A percentile compares a stretch with the other conserved stretches of the same genome.
These are phyloP conservation scores for Penicillium capsulatum DNA, from an alignment of 2,329 filamentous ascomycete genomes.

Conservation along the genomic window DNA sequence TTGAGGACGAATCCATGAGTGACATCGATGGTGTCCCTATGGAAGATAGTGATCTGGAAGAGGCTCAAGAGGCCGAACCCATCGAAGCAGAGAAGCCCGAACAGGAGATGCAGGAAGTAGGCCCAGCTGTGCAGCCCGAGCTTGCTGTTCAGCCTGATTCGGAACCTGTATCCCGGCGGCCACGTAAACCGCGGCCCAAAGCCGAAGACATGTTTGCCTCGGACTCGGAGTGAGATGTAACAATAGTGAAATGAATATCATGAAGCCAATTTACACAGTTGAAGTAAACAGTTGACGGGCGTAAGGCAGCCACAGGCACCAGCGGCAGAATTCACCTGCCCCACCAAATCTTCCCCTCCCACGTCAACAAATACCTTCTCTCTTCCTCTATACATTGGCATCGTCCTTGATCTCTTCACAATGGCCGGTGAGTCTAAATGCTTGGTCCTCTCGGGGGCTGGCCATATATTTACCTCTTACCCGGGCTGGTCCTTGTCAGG, in stretches of 20 bases:
- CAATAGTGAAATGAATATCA: not conserved
- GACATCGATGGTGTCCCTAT: conserved; percentile 45
- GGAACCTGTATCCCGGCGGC: conserved; percentile 28
- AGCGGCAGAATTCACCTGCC: conserved; percentile 23
- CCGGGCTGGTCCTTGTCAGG: not conserved
- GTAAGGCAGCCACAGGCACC: conserved; percentile 15
- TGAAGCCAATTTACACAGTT: no score
- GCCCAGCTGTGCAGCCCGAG: conserved; percentile 17
- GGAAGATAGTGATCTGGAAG: conserved; percentile 50
- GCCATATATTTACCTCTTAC: no score
- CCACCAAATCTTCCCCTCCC: conserved; percentile 17
- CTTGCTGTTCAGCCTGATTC: conserved; percentile 22
- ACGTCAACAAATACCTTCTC: conserved; percentile 25
- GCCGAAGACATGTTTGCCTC: conserved; percentile 86
- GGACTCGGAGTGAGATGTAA: conserved; percentile 48
- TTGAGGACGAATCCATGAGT: conserved; percentile 42
- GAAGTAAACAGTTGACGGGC: no score
- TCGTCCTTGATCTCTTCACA: conserved; percentile 21
- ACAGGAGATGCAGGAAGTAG: not conserved
- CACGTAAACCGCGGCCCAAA: conserved; percentile 60
- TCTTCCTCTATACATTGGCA: conserved; percentile 20
- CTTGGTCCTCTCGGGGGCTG: not conserved
- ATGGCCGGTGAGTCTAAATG: conserved; percentile 33
- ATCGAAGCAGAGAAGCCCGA: conserved; percentile 36
- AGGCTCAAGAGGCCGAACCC: conserved; percentile 41